phyloP scores from a whole-genome alignment of 257 asterid species.

The Solanum ossicruentum region DNA sequence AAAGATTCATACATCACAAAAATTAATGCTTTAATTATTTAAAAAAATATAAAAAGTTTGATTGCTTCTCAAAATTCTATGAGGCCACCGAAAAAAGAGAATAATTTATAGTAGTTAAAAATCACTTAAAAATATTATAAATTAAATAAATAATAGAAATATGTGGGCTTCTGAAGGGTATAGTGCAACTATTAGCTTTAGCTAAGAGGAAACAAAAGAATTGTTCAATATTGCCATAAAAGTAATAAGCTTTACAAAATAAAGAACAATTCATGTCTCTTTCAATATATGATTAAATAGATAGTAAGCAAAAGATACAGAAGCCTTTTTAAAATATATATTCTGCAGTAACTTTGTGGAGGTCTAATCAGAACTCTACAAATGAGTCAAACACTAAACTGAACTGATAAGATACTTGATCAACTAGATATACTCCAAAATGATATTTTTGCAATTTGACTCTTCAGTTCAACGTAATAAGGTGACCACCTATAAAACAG shows the following conservation, averaged over 20 bases:
- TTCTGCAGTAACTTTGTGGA: neutral
- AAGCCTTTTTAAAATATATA: neutral
- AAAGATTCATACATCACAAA: no score
- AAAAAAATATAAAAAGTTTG: no score
- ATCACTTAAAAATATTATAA: no score
- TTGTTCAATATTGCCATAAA: neutral
- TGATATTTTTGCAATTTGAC: neutral
- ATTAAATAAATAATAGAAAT: neutral
- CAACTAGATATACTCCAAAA: neutral
- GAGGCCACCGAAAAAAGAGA: no score
- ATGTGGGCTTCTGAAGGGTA: neutral
- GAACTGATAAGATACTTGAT: neutral
- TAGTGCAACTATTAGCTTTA: neutral
- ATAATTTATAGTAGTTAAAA: no score
- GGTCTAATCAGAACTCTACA: neutral
- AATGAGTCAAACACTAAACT: neutral
- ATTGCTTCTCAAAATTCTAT: no score
- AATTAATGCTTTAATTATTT: no score
- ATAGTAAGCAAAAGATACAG: neutral
- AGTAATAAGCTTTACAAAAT: neutral
- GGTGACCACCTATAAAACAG: neutral
- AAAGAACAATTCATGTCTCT: neutral
- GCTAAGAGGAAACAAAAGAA: neutral
- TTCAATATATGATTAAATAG: neutral
- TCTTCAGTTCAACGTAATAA: neutral